Conservation (phyloP, 352 stramenopile genomes). For the Phytophthora sojae region DNA sequence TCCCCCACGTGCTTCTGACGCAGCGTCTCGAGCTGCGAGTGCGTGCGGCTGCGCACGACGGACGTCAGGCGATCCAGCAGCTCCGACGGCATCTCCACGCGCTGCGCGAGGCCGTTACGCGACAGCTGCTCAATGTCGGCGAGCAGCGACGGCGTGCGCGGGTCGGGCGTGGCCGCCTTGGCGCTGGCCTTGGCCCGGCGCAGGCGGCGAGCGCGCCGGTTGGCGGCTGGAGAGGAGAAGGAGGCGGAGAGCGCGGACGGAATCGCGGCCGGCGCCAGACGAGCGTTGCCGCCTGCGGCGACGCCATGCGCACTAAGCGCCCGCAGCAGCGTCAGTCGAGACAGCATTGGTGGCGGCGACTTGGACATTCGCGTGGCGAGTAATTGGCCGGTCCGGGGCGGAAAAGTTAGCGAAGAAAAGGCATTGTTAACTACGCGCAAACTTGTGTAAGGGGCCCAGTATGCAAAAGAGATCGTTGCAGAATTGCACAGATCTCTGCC, state of each 20-base stretch:
- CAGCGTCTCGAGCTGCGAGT: slow-evolving; percentile 80
- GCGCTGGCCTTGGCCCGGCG: slow-evolving; percentile 42
- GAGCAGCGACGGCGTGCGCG: slow-evolving; percentile 41
- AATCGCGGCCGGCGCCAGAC: slow-evolving; percentile 1
- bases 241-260: slow-evolving; percentile 13
- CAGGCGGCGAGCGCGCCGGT: slow-evolving; percentile 54
- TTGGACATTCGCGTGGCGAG: no score
- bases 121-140: slow-evolving; percentile 69
- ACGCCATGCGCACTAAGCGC: slow-evolving; percentile 4
- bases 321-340: slow-evolving; percentile 19
- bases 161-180: not conserved
- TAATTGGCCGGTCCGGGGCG: no score
- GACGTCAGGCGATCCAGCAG: slow-evolving; percentile 67
- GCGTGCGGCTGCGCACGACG: slow-evolving; percentile 72
- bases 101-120: slow-evolving; percentile 68
- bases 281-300: slow-evolving; percentile 1
- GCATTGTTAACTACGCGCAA: no score
- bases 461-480: no score
- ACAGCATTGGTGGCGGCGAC: slow-evolving; percentile 12
- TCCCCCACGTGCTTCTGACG: slow-evolving; percentile 64
- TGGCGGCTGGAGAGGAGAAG: slow-evolving; percentile 42
- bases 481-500: no score
- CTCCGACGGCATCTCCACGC: slow-evolving; percentile 76
- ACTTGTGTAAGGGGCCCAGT: no score
- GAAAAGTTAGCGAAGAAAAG: no score